phyloP scores from a whole-genome alignment of 257 asterid genomes.

The Oldenlandia corymbosa region DNA sequence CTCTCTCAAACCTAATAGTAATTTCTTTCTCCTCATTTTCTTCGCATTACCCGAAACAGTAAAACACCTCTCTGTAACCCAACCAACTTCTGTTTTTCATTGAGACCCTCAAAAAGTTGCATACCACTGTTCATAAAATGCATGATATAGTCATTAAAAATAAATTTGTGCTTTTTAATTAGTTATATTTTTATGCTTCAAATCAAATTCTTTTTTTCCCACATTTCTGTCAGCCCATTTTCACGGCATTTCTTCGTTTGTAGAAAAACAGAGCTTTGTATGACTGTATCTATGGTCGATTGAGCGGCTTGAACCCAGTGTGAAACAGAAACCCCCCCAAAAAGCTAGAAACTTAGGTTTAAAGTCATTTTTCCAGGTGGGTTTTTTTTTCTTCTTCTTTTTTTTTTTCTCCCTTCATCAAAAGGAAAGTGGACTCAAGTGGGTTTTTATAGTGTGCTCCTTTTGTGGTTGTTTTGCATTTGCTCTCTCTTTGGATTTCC shows the following conservation, averaged over 20 bases:
- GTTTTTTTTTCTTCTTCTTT: too few relatives aligned
- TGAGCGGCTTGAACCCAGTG: too few relatives aligned
- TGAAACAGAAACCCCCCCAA: constrained; percentile 2
- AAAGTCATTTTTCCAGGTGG: constrained; percentile 11
- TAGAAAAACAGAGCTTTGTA: constrained; percentile 17
- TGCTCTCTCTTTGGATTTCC: constrained; percentile 21
- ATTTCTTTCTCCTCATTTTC: constrained; percentile 15
- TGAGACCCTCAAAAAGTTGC: constrained; percentile 21
- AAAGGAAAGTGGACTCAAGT: constrained; percentile 11
- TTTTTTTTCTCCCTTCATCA: too few relatives aligned
- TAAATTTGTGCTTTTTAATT: background rate
- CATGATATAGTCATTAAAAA: constrained; percentile 15
- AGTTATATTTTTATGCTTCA: constrained; percentile 12
- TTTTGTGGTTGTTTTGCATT: constrained; percentile 7
- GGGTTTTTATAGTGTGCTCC: constrained; percentile 14
- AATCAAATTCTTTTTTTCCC: constrained; percentile 15
- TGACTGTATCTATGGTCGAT: constrained; percentile 15
- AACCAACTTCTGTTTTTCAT: constrained; percentile 2
- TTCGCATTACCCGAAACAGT: constrained; percentile 4
- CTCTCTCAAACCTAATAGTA: too few relatives aligned
- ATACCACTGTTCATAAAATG: constrained; percentile 13
- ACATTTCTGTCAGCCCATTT: constrained; percentile 16
- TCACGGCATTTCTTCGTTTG: constrained; percentile 15
- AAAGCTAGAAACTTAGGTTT: constrained; percentile 16
- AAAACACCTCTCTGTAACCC: background rate